phyloP scores from a whole-genome alignment of 2,329 filamentous ascomycete species.

The Aspergillus fructus region DNA sequence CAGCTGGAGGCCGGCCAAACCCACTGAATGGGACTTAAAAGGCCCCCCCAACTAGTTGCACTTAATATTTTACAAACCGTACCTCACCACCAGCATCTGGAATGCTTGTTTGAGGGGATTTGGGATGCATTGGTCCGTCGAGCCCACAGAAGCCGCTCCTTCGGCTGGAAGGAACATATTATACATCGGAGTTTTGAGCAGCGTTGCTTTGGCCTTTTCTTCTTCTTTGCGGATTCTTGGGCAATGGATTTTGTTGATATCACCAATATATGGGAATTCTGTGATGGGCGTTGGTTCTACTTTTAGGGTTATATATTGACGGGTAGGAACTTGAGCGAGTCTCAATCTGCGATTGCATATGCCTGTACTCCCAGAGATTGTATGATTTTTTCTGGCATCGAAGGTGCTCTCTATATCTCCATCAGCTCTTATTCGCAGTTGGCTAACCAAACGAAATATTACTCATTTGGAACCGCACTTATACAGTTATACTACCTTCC shows the following conservation, averaged over 20 bases:
- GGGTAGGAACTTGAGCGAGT: not conserved
- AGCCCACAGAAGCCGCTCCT: not conserved
- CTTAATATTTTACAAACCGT: not conserved
- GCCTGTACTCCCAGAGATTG: not conserved
- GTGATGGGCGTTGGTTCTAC: not conserved
- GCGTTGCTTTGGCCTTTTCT: not conserved
- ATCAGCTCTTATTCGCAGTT: not conserved
- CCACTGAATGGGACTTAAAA: constrained; percentile 5
- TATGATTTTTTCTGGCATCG: not conserved
- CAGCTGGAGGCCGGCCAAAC: constrained; percentile 24
- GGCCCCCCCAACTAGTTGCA: not conserved
- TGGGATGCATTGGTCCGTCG: not conserved
- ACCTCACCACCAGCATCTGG: not conserved
- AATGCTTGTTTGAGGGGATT: not conserved
- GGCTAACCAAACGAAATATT: not conserved
- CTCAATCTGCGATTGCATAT: not conserved
- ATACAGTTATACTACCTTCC: not conserved
- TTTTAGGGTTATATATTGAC: not conserved
- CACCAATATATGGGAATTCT: constrained; percentile 1
- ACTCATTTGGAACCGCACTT: not conserved
- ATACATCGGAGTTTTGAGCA: not conserved
- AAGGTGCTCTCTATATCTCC: not conserved
- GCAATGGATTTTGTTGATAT: not conserved
- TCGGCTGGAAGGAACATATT: not conserved
- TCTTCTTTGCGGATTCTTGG: not conserved